Evolutionary conservation across 305 asterid genomes (phyloP).

Genomic region (Fraxinus xanthoxyloides): DNA sequence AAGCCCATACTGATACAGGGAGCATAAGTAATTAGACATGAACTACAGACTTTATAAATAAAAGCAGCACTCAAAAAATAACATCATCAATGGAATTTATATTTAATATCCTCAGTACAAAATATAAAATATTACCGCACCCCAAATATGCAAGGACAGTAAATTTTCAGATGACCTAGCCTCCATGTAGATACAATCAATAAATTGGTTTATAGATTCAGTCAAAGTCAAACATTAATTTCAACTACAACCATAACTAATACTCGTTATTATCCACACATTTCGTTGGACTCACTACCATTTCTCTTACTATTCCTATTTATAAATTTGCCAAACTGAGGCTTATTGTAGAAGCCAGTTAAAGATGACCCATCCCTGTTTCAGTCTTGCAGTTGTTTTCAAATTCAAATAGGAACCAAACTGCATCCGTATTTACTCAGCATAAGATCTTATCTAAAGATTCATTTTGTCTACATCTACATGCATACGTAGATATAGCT

Average conservation of each 20-base stretch:
- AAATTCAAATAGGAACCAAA: not conserved
- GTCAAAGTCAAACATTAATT: not conserved
- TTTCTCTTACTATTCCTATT: too few relatives aligned
- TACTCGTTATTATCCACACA: too few relatives aligned
- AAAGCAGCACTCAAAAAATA: not conserved
- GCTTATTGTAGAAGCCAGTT: not conserved
- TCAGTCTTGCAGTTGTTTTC: not conserved
- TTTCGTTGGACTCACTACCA: too few relatives aligned
- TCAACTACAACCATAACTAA: not conserved
- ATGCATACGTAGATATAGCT: not conserved
- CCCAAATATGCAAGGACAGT: not conserved
- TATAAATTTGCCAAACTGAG: not conserved
- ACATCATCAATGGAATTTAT: not conserved
- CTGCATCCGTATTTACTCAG: not conserved
- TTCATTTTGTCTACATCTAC: not conserved
- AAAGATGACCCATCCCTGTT: not conserved
- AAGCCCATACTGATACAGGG: constrained; percentile 71
- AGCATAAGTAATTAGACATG: not conserved
- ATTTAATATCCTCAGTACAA: not conserved
- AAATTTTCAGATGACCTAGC: not conserved
- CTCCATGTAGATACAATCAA: not conserved
- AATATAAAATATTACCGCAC: not conserved
- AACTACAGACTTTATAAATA: not conserved
- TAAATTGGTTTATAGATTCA: too few relatives aligned
- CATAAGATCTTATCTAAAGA: not conserved